These are phyloP conservation scores for Coemansia sp. DNA, from an alignment of 192 early-diverging fungal genomes.

Conservation along the genomic window DNA sequence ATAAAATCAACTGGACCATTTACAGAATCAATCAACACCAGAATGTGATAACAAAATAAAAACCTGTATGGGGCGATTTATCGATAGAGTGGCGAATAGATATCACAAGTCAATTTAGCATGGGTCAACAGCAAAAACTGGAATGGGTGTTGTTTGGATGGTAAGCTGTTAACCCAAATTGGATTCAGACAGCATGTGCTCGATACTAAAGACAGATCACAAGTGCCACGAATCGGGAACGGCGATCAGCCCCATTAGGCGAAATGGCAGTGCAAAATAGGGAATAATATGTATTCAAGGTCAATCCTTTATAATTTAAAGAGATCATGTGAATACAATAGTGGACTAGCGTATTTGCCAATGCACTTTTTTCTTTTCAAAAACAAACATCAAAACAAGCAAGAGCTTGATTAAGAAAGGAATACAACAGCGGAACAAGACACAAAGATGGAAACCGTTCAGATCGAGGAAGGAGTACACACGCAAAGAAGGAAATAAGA, in stretches of 20 bases:
- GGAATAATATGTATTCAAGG: neutral
- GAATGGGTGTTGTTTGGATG: neutral
- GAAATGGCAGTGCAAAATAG: too few species aligned
- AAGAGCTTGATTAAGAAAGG: neutral
- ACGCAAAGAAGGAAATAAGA: neutral
- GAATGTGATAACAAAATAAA: neutral
- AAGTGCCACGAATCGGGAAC: too few species aligned
- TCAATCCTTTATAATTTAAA: neutral
- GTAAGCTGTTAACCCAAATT: neutral
- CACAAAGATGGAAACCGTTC: neutral
- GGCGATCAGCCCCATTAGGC: too few species aligned
- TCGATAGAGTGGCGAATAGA: neutral
- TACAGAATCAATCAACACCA: neutral
- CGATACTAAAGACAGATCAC: neutral
- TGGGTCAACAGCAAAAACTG: neutral
- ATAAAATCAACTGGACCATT: too few species aligned
- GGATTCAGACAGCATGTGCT: neutral
- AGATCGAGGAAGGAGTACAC: neutral
- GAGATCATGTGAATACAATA: neutral
- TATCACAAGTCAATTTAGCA: neutral
- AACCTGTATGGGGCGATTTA: neutral
- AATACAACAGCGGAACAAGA: neutral
- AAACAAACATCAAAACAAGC: neutral
- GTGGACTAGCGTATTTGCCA: neutral
- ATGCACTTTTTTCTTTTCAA: too few species aligned